These are phyloP conservation scores for Hawksworthiomyces lignivorus DNA, from an alignment of 2,329 filamentous ascomycete species.

Conservation along the genomic window DNA sequence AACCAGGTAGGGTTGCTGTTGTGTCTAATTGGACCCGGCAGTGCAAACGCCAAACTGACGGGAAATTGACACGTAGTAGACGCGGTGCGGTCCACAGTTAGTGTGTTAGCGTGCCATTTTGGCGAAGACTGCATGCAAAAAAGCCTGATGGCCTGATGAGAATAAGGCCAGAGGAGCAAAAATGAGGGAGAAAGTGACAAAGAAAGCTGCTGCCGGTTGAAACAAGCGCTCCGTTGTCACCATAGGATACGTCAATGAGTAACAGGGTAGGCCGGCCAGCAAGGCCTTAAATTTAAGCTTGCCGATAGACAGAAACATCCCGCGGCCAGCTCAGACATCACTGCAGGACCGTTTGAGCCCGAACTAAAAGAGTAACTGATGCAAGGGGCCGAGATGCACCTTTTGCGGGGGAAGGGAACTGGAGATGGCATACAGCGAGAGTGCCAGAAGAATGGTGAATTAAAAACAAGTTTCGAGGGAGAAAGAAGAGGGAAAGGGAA, in stretches of 20 bases:
- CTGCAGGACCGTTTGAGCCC: slow-evolving; percentile 7
- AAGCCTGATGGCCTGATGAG: slow-evolving; percentile 1
- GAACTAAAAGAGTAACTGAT: not conserved
- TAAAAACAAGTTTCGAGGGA: no score
- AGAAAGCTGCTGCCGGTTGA: not conserved
- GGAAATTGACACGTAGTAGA: slow-evolving; percentile 19
- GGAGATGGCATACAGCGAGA: not conserved
- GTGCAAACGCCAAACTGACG: slow-evolving; percentile 17
- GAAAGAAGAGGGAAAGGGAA: no score
- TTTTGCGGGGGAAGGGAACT: slow-evolving; percentile 4
- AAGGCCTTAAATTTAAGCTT: not conserved
- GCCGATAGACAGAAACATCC: not conserved
- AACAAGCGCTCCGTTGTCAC: slow-evolving; percentile 14
- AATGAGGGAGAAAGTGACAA: not conserved
- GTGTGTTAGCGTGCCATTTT: slow-evolving; percentile 7
- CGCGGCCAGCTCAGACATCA: slow-evolving; percentile 3
- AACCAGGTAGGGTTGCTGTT: slow-evolving; percentile 4
- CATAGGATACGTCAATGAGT: slow-evolving; percentile 5
- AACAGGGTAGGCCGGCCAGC: no score
- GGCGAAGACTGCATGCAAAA: not conserved
- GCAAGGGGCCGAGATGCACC: slow-evolving; percentile 6
- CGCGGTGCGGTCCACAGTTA: slow-evolving; percentile 11
- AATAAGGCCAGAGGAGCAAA: not conserved
- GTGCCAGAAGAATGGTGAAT: not conserved
- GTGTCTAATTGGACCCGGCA: slow-evolving; percentile 9